Base-by-base conservation (phyloP, 169 alveolate genomes). In the Babesia ovis region DNA sequence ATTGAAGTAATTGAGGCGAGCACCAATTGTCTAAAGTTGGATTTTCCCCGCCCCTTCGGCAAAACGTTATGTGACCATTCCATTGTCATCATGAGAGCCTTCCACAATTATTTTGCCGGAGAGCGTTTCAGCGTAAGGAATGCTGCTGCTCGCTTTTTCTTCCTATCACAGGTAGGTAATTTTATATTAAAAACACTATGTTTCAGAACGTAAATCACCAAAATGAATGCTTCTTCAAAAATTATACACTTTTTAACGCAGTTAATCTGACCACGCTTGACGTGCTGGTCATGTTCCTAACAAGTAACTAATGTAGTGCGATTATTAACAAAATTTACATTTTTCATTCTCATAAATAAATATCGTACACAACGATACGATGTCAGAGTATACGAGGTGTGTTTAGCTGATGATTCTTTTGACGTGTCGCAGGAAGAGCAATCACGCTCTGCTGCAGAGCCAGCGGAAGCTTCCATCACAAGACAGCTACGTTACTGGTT, bases 331-430 rank as follows among this genome's bases (percentile, higher is more conserved):
- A 5, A 45, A 14, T 20, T 41, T 41, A 20, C 31, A 43, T 25
- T 1, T 22, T 31, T 23, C 14, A 55, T 45, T n/a, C 1, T 20
- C 14, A 8, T 20, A 37, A 55, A 35, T 35, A 53, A 35, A 39
- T 41, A 56, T 56, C 59, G 39, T 55, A 66, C 32, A 18, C 18
- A 11, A 23, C 5, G 23, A 16, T 34, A 70, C 39, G 59, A 79
- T 79, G 87, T 23, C 87, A 34, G 83, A 79, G 35, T 79, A 79
- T 42, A 79, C 87, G 4, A 68, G 87, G 87, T 79, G 34, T 3
- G 87, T 69, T 60, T 16, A 3, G 16, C 3, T 27, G 41, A 8
- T 23, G 23, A 18, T 25, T 51, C n/a, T 8, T 20, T 16, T 70
- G 35, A 34, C 59, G 25, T 23, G 23, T 41, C 55, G 18, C 69